These are phyloP conservation scores for Alternaria sp. DNA, from an alignment of 2,329 filamentous ascomycete species.

Conservation along the genomic window DNA sequence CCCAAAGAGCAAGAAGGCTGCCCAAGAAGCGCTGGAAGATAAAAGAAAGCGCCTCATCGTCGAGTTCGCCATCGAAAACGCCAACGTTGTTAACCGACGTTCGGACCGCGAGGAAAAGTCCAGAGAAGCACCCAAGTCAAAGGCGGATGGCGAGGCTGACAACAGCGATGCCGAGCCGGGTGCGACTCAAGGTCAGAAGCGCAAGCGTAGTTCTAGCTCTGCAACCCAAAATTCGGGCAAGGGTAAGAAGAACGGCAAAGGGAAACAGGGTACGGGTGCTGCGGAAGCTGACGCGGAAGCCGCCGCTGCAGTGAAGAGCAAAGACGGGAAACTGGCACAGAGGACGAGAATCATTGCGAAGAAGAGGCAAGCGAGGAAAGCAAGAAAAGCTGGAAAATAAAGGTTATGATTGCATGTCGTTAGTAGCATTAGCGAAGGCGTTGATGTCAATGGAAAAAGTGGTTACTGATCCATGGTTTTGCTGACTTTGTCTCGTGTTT, in stretches of 20 bases:
- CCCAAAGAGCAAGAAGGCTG: constrained; percentile 50
- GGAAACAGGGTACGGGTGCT: constrained; percentile 28
- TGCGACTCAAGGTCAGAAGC: constrained; percentile 44
- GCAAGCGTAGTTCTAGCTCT: constrained; percentile 47
- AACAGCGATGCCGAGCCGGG: constrained; percentile 19
- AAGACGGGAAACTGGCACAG: constrained; percentile 63
- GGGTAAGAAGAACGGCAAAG: constrained; percentile 23
- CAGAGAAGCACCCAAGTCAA: constrained; percentile 53
- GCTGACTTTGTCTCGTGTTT: too few species aligned
- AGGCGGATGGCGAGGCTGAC: constrained; percentile 23
- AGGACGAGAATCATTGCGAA: constrained; percentile 82
- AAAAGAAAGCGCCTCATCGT: constrained; percentile 90
- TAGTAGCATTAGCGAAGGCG: constrained; percentile 25
- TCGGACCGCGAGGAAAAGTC: constrained; percentile 68
- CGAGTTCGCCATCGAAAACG: constrained; percentile 98
- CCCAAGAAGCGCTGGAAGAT: constrained; percentile 64
- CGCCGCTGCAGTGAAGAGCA: constrained; percentile 18
- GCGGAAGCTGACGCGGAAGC: constrained; percentile 22
- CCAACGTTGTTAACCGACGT: constrained; percentile 87
- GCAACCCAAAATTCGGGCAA: constrained; percentile 16
- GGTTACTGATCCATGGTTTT: neutral
- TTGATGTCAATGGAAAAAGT: constrained; percentile 11
- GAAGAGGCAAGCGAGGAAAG: constrained; percentile 77
- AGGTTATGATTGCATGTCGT: constrained; percentile 10
- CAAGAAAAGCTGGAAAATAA: constrained; percentile 66